Evolutionary conservation across 1,284 basidiomycete species (phyloP), one percentile per base, ranked within the genome.

Genomic region (Boletus sp.): DNA sequence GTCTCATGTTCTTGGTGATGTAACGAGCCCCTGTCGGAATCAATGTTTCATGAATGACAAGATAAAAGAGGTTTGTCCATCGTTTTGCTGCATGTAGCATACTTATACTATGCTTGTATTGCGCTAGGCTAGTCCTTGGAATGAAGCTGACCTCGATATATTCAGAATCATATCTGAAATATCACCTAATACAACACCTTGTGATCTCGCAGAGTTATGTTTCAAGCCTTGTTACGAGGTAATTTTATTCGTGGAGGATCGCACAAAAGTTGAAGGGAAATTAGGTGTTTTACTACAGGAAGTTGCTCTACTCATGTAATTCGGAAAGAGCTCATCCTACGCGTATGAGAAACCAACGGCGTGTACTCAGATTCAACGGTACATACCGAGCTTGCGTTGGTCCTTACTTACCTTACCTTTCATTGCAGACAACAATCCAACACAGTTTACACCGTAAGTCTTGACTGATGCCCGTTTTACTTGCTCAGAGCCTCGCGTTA

Each of bases 171-270:
- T 74, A 16, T 55, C 67, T 14, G 61, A 62, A 37, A 52, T 74
- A 14, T 64, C 64, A 14, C 69, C 70, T 14, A 60, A 71, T 41
- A 46, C 53, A 5, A 49, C 46, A 6, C 62, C 65, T 22, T 77
- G 74, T 55, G 58, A 66, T 37, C 55, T 77, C 19, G 70, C 74
- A 16, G 50, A 54, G n/a, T 40, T 76, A 10, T 69, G 65, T 50
- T 61, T 61, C 14, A 65, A 67, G 19, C 66, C 72, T 14, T 76
- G 74, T 53, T 51, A 56, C 44, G 67, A 74, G 57, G 75, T 73
- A 40, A 43, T 48, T 42, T 26, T 22, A 32, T 42, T n/a, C 16
- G 35, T 43, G 33, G 25, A 34, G 19, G 19, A 10, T 5, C 37
- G 22, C 16, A 5, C 32, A 17, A 16, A 22, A 35, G 2, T 46